These are phyloP conservation scores for Zygoascus meyerae DNA, from an alignment of 1,139 yeast species.

Conservation along the genomic window DNA sequence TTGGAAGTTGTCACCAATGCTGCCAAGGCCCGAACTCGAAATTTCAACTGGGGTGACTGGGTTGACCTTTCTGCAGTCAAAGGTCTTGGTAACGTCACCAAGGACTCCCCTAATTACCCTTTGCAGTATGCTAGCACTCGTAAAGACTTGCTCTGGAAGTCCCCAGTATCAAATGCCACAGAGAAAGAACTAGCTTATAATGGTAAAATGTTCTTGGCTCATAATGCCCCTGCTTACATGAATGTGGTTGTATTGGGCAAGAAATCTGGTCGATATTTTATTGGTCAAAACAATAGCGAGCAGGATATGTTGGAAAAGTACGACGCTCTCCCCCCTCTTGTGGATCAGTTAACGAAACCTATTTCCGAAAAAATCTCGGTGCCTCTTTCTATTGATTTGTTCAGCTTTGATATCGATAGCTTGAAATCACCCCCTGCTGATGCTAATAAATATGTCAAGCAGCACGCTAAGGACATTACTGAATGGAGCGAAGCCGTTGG, in stretches of 20 bases:
- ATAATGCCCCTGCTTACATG: conserved; percentile 1
- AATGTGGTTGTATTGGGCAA: conserved; percentile 8
- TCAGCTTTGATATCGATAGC: conserved; percentile 19
- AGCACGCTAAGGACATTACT: conserved; percentile 23
- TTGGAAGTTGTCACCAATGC: conserved; percentile 16
- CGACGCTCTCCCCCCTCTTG: conserved; percentile 14
- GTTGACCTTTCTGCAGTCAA: conserved; percentile 24
- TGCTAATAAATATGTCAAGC: conserved; percentile 17
- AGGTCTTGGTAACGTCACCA: conserved; percentile 12
- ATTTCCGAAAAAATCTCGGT: conserved; percentile 19
- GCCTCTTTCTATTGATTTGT: conserved; percentile 18
- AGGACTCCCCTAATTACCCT: not conserved
- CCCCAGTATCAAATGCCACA: conserved; percentile 12
- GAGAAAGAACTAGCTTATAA: conserved; percentile 27
- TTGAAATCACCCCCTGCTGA: conserved; percentile 12
- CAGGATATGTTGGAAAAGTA: conserved; percentile 7
- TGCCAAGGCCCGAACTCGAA: not conserved
- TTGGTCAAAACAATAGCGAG: conserved; percentile 2
- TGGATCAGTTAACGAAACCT: conserved; percentile 8
- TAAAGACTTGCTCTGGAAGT: conserved; percentile 2
- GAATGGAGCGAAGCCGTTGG: conserved; percentile 19
- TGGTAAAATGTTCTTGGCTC: conserved; percentile 27
- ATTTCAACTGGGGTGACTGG: conserved; percentile 35
- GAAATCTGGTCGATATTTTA: conserved; percentile 1
- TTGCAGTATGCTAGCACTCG: not conserved